phyloP scores from a whole-genome alignment of 1,139 yeast genomes.

The Protomyces lactucae-debilis region DNA sequence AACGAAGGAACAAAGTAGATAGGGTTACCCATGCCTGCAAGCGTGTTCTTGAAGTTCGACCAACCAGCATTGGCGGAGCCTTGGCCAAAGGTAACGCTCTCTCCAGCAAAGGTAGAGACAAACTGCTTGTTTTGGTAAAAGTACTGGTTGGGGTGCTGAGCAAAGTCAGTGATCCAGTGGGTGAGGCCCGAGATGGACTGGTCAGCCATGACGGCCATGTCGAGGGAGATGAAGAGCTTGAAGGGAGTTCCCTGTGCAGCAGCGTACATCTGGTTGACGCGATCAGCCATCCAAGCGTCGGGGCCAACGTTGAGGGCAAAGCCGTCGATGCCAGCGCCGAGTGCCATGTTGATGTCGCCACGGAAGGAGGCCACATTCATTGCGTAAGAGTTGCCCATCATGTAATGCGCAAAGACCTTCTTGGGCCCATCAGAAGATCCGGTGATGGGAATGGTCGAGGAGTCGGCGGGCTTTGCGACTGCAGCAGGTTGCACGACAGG shows the following conservation, averaged over 20 bases:
- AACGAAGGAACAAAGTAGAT: slow-evolving; percentile 30
- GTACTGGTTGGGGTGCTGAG: slow-evolving; percentile 25
- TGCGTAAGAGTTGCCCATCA: slow-evolving; percentile 30
- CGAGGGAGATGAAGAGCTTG: slow-evolving; percentile 28
- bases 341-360: slow-evolving; percentile 28
- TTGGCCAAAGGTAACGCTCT: slow-evolving; percentile 21
- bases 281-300: slow-evolving; percentile 27
- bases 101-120: slow-evolving; percentile 30
- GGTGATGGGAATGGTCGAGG: not conserved
- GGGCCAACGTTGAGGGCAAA: slow-evolving; percentile 31
- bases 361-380: slow-evolving; percentile 24
- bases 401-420: slow-evolving; percentile 31
- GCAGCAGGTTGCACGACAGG: not conserved
- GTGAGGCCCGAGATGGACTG: slow-evolving; percentile 17
- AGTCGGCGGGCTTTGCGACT: not conserved
- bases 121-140: slow-evolving; percentile 21
- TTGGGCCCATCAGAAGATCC: slow-evolving; percentile 12
- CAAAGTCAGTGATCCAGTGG: slow-evolving; percentile 20
- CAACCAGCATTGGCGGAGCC: slow-evolving; percentile 20
- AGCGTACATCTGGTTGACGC: slow-evolving; percentile 20
- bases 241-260: slow-evolving; percentile 28
- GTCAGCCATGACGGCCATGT: slow-evolving; percentile 29
- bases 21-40: slow-evolving; percentile 18
- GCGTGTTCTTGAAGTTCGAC: slow-evolving; percentile 21
- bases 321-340: slow-evolving; percentile 29